Evolutionary conservation across 345 rosid species (phyloP).

Genomic region (Citrus glauca): DNA sequence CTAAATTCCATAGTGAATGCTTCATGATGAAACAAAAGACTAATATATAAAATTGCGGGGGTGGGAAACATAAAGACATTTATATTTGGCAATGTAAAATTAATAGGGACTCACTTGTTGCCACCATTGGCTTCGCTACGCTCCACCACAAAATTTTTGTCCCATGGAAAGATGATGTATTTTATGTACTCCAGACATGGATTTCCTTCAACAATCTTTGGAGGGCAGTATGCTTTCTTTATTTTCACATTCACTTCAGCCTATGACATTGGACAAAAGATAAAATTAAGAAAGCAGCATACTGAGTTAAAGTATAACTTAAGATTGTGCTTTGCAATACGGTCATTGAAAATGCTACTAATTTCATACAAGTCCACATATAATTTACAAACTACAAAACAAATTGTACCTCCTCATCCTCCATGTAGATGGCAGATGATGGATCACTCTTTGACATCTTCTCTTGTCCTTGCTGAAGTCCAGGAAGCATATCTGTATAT

Average conservation of each 20-base stretch:
- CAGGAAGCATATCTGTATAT: conserved; percentile 84
- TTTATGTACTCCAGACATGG: conserved; percentile 84
- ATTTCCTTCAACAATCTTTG: conserved; percentile 58
- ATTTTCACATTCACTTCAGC: conserved; percentile 83
- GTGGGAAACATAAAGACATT: neutral
- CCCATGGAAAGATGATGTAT: conserved; percentile 70
- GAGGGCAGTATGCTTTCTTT: conserved; percentile 87
- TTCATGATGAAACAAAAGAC: neutral
- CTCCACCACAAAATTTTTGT: conserved; percentile 71
- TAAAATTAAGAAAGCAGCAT: neutral
- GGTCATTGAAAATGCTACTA: neutral
- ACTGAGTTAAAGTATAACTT: neutral
- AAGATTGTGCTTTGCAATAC: neutral
- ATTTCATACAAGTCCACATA: neutral
- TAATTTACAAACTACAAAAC: neutral
- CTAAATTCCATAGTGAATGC: neutral
- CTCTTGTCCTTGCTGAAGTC: conserved; percentile 85
- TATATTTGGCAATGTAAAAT: neutral
- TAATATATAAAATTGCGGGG: neutral
- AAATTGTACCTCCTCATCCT: conserved; percentile 72
- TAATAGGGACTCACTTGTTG: conserved; percentile 54
- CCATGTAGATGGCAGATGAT: conserved; percentile 81
- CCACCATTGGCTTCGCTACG: conserved; percentile 59
- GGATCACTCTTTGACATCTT: conserved; percentile 95
- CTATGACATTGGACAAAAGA: conserved; percentile 26